These are phyloP conservation scores for Xylaria polymorpha DNA, from an alignment of 2,329 filamentous ascomycete species.

Conservation along the genomic window DNA sequence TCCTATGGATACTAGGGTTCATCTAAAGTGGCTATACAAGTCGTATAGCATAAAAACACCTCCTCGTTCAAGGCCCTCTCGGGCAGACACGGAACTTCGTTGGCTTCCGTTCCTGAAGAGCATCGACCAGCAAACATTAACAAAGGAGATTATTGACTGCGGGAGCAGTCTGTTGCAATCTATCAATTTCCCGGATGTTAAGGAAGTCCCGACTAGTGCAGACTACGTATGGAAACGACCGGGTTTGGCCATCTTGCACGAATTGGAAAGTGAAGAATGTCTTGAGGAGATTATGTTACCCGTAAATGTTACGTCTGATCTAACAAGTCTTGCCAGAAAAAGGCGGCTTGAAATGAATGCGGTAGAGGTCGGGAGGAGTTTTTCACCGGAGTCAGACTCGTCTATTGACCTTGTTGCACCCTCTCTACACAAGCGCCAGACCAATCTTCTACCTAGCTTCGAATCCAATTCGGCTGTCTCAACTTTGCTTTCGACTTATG, in stretches of 20 bases:
- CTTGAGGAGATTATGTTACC: constrained; percentile 31
- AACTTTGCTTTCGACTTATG: constrained; percentile 46
- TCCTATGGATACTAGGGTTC: constrained; percentile 31
- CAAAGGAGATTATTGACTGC: constrained; percentile 42
- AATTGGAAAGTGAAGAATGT: constrained; percentile 45
- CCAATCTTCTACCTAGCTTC: constrained; percentile 39
- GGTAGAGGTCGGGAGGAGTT: neutral
- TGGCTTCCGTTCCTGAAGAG: constrained; percentile 47
- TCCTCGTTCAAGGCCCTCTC: constrained; percentile 34
- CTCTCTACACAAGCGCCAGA: neutral
- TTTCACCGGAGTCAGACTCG: constrained; percentile 21
- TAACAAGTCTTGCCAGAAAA: constrained; percentile 45
- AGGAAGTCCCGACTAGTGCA: constrained; percentile 42
- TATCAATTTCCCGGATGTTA: constrained; percentile 21
- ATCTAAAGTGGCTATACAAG: constrained; percentile 39
- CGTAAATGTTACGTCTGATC: constrained; percentile 1
- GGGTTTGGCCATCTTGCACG: constrained; percentile 46
- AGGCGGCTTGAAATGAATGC: constrained; percentile 38
- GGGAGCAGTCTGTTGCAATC: constrained; percentile 16
- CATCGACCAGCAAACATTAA: constrained; percentile 33
- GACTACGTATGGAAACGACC: constrained; percentile 49
- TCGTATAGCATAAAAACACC: constrained; percentile 26
- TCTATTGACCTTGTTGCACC: constrained; percentile 34
- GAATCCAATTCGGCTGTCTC: constrained; percentile 44
- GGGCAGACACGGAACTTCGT: constrained; percentile 41